Conservation (phyloP, 768 basidiomycete genomes). For the Russula earlei region DNA sequence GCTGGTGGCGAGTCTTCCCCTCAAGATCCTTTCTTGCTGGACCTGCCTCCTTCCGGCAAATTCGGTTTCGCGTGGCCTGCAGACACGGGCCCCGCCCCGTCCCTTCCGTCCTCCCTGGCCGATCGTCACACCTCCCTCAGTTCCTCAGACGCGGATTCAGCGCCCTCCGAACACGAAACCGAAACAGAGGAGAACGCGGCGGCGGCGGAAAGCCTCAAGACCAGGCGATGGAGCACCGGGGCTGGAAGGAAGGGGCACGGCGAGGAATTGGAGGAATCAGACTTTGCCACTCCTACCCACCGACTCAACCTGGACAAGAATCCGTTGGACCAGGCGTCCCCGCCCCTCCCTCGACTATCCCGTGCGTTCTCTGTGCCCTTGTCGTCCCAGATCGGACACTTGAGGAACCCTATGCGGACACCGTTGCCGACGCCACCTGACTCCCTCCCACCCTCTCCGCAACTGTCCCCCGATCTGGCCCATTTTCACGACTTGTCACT, state of each 20-base stretch:
- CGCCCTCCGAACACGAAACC: constrained; percentile 38
- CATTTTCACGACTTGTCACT: constrained; percentile 63
- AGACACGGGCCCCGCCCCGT: constrained; percentile 34
- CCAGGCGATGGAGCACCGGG: constrained; percentile 11
- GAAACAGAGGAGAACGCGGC: background rate
- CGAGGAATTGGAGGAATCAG: constrained; percentile 22
- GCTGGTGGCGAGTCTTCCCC: constrained; percentile 33
- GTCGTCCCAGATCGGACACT: constrained; percentile 66
- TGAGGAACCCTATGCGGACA: constrained; percentile 56
- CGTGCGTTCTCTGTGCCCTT: constrained; percentile 74
- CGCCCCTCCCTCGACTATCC: constrained; percentile 45
- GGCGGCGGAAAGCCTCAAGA: background rate
- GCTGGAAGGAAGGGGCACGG: constrained; percentile 19
- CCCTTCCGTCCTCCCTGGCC: constrained; percentile 30
- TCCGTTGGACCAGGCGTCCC: constrained; percentile 26
- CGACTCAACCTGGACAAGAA: constrained; percentile 26
- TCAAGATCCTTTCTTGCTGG: constrained; percentile 38
- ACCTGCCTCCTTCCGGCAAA: constrained; percentile 41
- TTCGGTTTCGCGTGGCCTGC: constrained; percentile 53
- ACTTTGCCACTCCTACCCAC: constrained; percentile 27
- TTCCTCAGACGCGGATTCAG: constrained; percentile 45
- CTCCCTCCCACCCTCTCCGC: constrained; percentile 20
- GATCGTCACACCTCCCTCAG: constrained; percentile 32
- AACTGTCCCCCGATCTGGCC: constrained; percentile 26
- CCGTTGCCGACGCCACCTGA: constrained; percentile 18